These are phyloP conservation scores for Clitoria ternatea DNA, from an alignment of 306 rosid genomes.

Conservation along the genomic window DNA sequence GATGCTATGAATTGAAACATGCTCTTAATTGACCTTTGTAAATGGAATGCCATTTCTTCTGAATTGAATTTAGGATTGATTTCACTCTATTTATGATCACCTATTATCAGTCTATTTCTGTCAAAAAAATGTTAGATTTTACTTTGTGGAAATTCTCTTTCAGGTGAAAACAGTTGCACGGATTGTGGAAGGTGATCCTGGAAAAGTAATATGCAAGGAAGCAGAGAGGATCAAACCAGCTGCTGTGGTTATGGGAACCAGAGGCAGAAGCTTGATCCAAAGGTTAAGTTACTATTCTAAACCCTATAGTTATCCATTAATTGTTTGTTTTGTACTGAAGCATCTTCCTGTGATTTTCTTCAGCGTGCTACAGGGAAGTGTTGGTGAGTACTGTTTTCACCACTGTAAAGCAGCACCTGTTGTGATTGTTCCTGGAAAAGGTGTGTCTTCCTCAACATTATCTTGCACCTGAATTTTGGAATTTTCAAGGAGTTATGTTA, in stretches of 20 bases:
- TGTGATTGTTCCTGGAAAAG: conserved; percentile 81
- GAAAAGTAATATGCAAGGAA: conserved; percentile 71
- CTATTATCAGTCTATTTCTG: neutral
- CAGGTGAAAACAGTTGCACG: conserved; percentile 67
- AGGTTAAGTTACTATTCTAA: conserved; percentile 40
- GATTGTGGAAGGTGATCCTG: conserved; percentile 71
- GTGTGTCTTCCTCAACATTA: conserved; percentile 19
- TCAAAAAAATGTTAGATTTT: neutral
- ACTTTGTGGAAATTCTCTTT: neutral
- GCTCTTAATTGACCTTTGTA: neutral
- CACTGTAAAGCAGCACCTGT: conserved; percentile 79
- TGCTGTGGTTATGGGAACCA: conserved; percentile 65
- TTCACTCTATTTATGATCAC: neutral
- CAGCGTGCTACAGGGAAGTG: conserved; percentile 90
- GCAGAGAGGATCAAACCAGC: conserved; percentile 68
- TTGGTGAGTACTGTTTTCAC: conserved; percentile 75
- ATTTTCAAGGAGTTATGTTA: neutral
- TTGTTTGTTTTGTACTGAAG: conserved; percentile 3
- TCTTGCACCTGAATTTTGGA: neutral
- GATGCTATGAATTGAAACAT: neutral
- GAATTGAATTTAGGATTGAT: neutral
- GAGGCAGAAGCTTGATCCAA: conserved; percentile 69
- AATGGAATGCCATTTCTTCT: neutral
- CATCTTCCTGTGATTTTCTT: conserved; percentile 12
- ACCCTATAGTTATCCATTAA: neutral